Percentiles rank a stretch among this genome's conserved stretches.
phyloP scores from a whole-genome alignment of 2,329 filamentous ascomycete species.

The Colletotrichum chlorophyti region DNA sequence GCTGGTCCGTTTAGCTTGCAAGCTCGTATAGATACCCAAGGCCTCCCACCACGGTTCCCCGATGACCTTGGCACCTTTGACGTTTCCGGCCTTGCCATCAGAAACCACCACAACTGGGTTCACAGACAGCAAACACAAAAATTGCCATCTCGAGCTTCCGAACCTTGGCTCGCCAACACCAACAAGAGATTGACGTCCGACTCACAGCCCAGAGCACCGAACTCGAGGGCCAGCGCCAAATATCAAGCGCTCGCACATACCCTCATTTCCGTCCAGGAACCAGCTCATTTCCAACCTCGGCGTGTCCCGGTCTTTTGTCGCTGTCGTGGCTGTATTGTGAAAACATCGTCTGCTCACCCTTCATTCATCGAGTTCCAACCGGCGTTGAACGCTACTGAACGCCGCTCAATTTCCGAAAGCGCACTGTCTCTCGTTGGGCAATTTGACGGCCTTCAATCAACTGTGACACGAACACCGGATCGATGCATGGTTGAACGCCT shows the following conservation, averaged over 20 bases:
- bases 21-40: conserved; percentile 26
- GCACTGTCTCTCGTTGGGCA: not conserved
- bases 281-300: too few species aligned
- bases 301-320: too few species aligned
- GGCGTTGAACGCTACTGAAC: conserved; percentile 19
- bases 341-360: not conserved
- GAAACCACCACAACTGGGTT: conserved; percentile 1
- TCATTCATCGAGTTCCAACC: not conserved
- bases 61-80: not conserved
- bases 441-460: not conserved
- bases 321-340: too few species aligned
- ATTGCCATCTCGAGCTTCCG: too few species aligned
- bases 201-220: too few species aligned
- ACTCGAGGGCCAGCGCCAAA: too few species aligned
- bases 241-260: too few species aligned
- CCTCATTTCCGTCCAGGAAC: too few species aligned
- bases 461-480: not conserved
- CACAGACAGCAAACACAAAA: too few species aligned
- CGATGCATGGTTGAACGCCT: too few species aligned
- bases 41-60: conserved; percentile 3
- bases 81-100: conserved; percentile 6
- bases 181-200: not conserved
- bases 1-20: conserved; percentile 3
- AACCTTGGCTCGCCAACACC: too few species aligned
- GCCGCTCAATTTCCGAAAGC: conserved; percentile 10